Evolutionary conservation across 2,329 filamentous ascomycete species (phyloP).

Genomic region (Pyricularia grisea): DNA sequence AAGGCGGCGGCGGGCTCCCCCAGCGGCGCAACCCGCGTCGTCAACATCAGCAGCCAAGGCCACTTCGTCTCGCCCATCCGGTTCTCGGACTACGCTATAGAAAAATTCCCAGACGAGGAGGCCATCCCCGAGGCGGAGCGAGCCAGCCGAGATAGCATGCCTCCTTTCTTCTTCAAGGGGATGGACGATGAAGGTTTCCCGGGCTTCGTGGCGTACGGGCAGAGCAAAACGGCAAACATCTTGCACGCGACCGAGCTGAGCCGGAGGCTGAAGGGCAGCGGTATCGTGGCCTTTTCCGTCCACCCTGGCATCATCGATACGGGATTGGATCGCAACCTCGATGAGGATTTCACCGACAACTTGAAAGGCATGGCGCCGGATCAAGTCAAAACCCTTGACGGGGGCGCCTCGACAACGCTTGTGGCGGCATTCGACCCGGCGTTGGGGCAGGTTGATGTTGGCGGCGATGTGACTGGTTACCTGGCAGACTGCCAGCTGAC

Average conservation of each 20-base stretch:
- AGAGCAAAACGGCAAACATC: slow-evolving; percentile 38
- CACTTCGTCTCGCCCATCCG: slow-evolving; percentile 26
- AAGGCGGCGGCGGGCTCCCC: slow-evolving; percentile 16
- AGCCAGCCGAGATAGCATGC: slow-evolving; percentile 3
- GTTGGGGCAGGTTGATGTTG: slow-evolving; percentile 13
- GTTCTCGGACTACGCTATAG: slow-evolving; percentile 32
- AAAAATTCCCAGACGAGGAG: slow-evolving; percentile 25
- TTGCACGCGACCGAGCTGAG: slow-evolving; percentile 25
- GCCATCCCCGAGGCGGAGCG: slow-evolving; percentile 13
- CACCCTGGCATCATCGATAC: slow-evolving; percentile 25
- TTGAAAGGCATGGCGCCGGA: slow-evolving; percentile 17
- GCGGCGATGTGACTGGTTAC: slow-evolving; percentile 23
- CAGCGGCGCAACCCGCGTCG: slow-evolving; percentile 21
- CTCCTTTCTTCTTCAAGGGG: slow-evolving; percentile 1
- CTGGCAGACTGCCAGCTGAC: slow-evolving; percentile 29
- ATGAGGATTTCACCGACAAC: slow-evolving; percentile 11
- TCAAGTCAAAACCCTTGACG: slow-evolving; percentile 24
- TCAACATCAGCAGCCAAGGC: slow-evolving; percentile 30
- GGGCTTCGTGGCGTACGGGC: slow-evolving; percentile 31
- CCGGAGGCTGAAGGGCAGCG: slow-evolving; percentile 17
- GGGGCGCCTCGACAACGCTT: slow-evolving; percentile 28
- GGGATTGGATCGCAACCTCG: slow-evolving; percentile 17
- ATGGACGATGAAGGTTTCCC: slow-evolving; percentile 14
- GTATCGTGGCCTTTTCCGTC: slow-evolving; percentile 20
- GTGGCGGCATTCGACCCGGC: slow-evolving; percentile 31